Conservation (phyloP, 371 early-diverging fungal species). For the Catenaria anguillulae region DNA sequence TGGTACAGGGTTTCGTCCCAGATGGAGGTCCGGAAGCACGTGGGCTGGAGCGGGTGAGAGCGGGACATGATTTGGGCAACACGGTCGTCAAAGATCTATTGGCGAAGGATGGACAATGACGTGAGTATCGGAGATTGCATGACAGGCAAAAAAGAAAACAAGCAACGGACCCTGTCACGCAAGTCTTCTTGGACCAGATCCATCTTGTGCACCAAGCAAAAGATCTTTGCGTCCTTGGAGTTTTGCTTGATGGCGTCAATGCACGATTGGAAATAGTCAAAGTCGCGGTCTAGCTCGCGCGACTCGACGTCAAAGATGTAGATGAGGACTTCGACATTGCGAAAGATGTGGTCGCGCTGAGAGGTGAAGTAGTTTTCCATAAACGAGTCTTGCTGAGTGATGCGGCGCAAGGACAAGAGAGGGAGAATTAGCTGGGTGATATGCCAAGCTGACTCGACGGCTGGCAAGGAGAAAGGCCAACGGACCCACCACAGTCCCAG, state of each 20-base stretch:
- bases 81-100: slow-evolving; percentile 50
- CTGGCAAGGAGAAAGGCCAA: background rate
- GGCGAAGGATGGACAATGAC: no score
- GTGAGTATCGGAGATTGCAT: no score
- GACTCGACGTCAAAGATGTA: slow-evolving; percentile 95
- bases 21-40: slow-evolving; percentile 75
- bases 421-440: background rate
- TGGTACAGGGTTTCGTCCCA: slow-evolving; percentile 92
- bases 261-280: slow-evolving; percentile 78
- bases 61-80: slow-evolving; percentile 50
- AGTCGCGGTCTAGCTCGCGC: slow-evolving; percentile 73
- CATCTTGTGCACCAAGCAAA: slow-evolving; percentile 92
- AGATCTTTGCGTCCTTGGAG: slow-evolving; percentile 79
- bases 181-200: slow-evolving; percentile 71
- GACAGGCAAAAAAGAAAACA: background rate
- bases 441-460: background rate
- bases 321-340: slow-evolving; percentile 93
- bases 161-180: slow-evolving; percentile 38
- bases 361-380: slow-evolving; percentile 90
- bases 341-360: slow-evolving; percentile 84
- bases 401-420: background rate
- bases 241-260: slow-evolving; percentile 64
- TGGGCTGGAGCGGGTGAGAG: slow-evolving; percentile 54
- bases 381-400: slow-evolving; percentile 68
- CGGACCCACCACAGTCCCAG: slow-evolving; percentile 87